These are phyloP conservation scores for Leccinum truebloodii DNA, from an alignment of 768 basidiomycete species.

Conservation along the genomic window DNA sequence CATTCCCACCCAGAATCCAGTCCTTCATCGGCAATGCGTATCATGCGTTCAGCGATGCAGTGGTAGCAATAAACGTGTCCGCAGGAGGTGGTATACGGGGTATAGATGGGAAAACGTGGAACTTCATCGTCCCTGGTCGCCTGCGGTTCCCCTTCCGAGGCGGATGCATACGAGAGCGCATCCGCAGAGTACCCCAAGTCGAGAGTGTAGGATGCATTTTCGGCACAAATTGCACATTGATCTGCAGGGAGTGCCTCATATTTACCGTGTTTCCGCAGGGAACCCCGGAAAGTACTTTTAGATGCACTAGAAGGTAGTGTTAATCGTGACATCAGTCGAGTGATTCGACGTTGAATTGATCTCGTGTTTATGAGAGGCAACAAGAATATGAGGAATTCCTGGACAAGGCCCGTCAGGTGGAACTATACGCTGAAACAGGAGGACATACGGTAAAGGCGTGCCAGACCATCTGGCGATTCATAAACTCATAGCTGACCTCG, in stretches of 20 bases:
- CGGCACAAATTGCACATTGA: constrained; percentile 91
- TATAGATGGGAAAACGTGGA: constrained; percentile 69
- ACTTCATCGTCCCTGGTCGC: constrained; percentile 32
- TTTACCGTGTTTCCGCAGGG: constrained; percentile 47
- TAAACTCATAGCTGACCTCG: constrained; percentile 96
- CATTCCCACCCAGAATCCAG: constrained; percentile 71
- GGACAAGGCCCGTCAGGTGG: constrained; percentile 9
- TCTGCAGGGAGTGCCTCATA: constrained; percentile 67
- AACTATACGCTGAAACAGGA: background rate
- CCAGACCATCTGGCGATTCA: constrained; percentile 99
- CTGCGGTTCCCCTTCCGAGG: constrained; percentile 13
- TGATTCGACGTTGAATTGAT: constrained; percentile 58
- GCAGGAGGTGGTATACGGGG: constrained; percentile 82
- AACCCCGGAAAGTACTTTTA: constrained; percentile 13
- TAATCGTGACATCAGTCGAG: constrained; percentile 33
- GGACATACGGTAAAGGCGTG: constrained; percentile 88
- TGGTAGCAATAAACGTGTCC: constrained; percentile 92
- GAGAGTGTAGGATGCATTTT: constrained; percentile 65
- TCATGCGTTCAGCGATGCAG: constrained; percentile 84
- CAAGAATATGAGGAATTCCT: constrained; percentile 96
- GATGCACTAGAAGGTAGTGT: constrained; percentile 31
- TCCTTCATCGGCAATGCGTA: constrained; percentile 68
- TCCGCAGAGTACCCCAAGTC: constrained; percentile 55
- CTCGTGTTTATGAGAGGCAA: constrained; percentile 81
- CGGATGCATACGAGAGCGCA: constrained; percentile 40